Evolutionary conservation across 2,329 filamentous ascomycete species (phyloP).

Genomic region (Didymella segeticola): DNA sequence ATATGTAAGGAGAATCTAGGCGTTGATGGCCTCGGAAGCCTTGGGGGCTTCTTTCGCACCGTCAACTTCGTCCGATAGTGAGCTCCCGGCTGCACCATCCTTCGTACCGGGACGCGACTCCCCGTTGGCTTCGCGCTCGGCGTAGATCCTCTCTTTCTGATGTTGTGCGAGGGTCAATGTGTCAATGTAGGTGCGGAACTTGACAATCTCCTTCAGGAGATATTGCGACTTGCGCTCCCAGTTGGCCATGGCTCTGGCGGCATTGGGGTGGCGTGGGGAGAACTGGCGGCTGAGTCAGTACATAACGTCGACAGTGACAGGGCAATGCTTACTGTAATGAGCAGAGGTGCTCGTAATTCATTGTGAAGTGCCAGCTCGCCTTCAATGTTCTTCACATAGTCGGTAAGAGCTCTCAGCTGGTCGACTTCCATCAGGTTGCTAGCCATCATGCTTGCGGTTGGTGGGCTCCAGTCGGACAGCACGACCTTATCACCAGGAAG

Average conservation of each 20-base stretch:
- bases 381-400: constrained; percentile 86
- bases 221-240: constrained; percentile 98
- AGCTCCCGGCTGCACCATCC: constrained; percentile 18
- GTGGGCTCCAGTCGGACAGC: constrained; percentile 88
- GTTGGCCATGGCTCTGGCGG: constrained; percentile 85
- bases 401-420: constrained; percentile 75
- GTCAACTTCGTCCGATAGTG: constrained; percentile 34
- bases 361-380: constrained; percentile 87
- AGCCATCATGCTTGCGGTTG: constrained; percentile 87
- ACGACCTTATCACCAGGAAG: constrained; percentile 84
- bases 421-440: constrained; percentile 79
- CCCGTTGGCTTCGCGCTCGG: constrained; percentile 42
- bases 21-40: constrained; percentile 34
- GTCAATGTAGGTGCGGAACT: constrained; percentile 95
- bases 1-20: constrained; percentile 21
- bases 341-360: constrained; percentile 83
- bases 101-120: constrained; percentile 22
- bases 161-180: constrained; percentile 73
- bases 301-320: neutral
- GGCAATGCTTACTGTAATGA: constrained; percentile 68
- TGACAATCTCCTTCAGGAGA: constrained; percentile 90
- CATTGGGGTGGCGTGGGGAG: constrained; percentile 81
- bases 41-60: constrained; percentile 41
- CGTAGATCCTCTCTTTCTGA: constrained; percentile 74
- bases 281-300: constrained; percentile 60